These are phyloP conservation scores for Decorospora gaudefroyi DNA, from an alignment of 2,329 filamentous ascomycete genomes.

Conservation along the genomic window DNA sequence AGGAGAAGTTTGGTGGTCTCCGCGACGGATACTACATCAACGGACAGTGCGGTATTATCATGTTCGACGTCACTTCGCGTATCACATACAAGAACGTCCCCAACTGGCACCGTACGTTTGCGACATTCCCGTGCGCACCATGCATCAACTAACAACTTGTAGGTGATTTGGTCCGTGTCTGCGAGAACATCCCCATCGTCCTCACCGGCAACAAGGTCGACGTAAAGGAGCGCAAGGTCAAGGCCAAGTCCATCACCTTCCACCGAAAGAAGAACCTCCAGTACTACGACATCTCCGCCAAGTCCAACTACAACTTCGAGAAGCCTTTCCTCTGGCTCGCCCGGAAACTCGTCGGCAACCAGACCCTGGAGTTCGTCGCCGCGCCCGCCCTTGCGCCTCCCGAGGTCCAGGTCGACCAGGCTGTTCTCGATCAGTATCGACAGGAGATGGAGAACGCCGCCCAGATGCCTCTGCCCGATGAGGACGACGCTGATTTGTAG, in stretches of 20 bases:
- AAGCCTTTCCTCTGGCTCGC: conserved; percentile 99
- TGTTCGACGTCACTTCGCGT: conserved; percentile 99
- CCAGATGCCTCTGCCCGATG: conserved; percentile 84
- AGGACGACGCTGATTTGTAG: conserved; percentile 76
- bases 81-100: conserved; percentile 99
- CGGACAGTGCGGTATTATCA: conserved; percentile 99
- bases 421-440: conserved; percentile 78
- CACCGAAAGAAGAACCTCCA: conserved; percentile 99
- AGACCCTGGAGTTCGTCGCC: conserved; percentile 89
- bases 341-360: conserved; percentile 96
- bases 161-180: conserved; percentile 98
- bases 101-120: conserved; percentile 96
- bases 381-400: conserved; percentile 92
- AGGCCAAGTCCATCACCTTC: conserved; percentile 99
- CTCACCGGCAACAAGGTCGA: conserved; percentile 99
- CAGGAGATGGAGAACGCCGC: conserved; percentile 86
- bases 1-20: conserved; percentile 99
- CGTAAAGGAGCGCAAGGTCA: conserved; percentile 99
- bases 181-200: conserved; percentile 98
- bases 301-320: conserved; percentile 99
- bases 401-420: conserved; percentile 85
- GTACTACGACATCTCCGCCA: conserved; percentile 99
- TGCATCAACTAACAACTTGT: conserved; percentile 22
- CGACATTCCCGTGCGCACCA: neutral
- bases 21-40: conserved; percentile 99